Evolutionary conservation across 2,329 filamentous ascomycete genomes (phyloP).

Genomic region (Talaromyces albobiverticillius): DNA sequence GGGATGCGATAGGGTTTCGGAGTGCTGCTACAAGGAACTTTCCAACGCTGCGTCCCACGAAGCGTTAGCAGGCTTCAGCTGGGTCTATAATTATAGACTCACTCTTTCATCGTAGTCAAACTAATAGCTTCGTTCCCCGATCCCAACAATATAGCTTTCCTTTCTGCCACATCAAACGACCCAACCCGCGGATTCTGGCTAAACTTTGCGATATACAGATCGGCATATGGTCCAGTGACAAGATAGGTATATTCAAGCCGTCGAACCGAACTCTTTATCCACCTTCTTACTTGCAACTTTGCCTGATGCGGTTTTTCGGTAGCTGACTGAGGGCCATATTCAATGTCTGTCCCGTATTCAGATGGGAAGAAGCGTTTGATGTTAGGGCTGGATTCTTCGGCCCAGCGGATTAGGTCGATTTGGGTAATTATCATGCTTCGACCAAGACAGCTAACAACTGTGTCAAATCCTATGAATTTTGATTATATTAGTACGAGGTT

Average conservation of each 20-base stretch:
- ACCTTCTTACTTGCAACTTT: conserved; percentile 66
- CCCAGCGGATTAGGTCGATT: conserved; percentile 58
- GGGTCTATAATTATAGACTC: too few species aligned
- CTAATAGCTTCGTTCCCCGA: conserved; percentile 61
- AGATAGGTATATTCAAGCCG: conserved; percentile 63
- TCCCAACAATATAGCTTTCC: conserved; percentile 59
- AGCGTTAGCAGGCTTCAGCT: too few species aligned
- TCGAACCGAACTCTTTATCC: conserved; percentile 51
- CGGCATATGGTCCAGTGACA: conserved; percentile 67
- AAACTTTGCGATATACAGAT: conserved; percentile 53
- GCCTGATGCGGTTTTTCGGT: conserved; percentile 65
- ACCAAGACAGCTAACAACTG: conserved; percentile 63
- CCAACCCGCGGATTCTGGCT: conserved; percentile 48
- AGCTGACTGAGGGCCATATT: conserved; percentile 57
- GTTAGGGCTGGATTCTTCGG: conserved; percentile 51
- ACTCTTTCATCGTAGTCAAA: conserved; percentile 71
- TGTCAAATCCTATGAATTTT: conserved; percentile 53
- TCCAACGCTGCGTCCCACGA: too few species aligned
- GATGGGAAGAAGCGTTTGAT: conserved; percentile 65
- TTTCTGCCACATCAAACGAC: conserved; percentile 56
- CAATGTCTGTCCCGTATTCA: conserved; percentile 65
- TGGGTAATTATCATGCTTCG: conserved; percentile 60
- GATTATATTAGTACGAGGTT: too few species aligned
- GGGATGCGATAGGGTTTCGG: conserved; percentile 52
- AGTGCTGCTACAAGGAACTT: conserved; percentile 63